Base-by-base conservation (phyloP, 2,329 filamentous ascomycete species). In the Westerdykella sp. region DNA sequence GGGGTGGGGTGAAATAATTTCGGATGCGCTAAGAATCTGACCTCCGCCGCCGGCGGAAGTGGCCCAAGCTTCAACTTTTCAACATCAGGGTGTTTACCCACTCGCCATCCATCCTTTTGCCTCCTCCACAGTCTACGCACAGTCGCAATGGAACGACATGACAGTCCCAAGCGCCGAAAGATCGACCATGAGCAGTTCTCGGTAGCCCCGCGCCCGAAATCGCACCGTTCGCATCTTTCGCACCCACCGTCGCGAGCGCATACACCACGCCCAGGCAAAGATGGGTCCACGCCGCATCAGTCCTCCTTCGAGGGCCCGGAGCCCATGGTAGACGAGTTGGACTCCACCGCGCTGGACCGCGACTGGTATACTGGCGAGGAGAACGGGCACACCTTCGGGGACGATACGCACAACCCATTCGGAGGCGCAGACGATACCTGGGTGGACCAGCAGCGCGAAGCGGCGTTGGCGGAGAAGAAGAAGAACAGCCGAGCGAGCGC, bases 351-450 rank as follows among this genome's bases (percentile, higher is more conserved):
- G 9, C 73, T 95, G 42, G 90, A 96, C 62, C 81, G 90, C 48
- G 90, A 95, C 67, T 96, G 90, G 90, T 96, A 96, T 59, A 83
- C 81, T 16, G 87, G 86, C 38, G 89, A 94, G 59, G 89, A 95
- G 63, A 81, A 84, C 44, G 86, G 84, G 21, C 86, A 94, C 59
- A 85, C 84, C 0, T 87, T 95, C 57, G 90, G 89, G 51, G 90
- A 95, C 61, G 90, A 96, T 50, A 77, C 82, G n/a, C 89, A 95
- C 67, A 94, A 95, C 60, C 90, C 89, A 0, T 95, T 95, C 59
- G 87, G 86, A 9, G 81, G 81, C 1, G 84, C 84, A 46, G 85
- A 83, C 44, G 77, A 80, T 50, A 78, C 83, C 15, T 83, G 83
- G 64, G 83, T 84, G 68, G 88, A 89, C 49, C 82, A 87, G 62